These are phyloP conservation scores for Raphanus hybrid DNA, from an alignment of 441 rosid genomes.

Conservation along the genomic window DNA sequence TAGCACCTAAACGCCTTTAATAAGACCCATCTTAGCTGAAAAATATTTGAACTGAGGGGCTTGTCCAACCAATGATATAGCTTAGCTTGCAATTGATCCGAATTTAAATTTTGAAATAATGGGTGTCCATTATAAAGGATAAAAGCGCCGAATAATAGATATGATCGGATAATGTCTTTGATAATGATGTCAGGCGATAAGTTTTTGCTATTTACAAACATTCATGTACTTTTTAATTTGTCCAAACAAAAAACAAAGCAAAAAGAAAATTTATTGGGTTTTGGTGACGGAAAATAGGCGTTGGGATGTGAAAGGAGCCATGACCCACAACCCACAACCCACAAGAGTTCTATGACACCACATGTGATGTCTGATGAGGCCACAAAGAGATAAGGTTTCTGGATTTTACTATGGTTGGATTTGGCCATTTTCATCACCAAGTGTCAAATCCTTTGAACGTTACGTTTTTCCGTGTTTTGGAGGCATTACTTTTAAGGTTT, in stretches of 20 bases:
- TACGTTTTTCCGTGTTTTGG: neutral
- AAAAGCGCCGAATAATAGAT: neutral
- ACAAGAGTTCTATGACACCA: constrained; percentile 22
- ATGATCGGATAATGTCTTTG: constrained; percentile 29
- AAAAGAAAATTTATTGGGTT: constrained; percentile 1
- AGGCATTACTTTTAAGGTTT: constrained; percentile 14
- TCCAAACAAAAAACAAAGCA: constrained; percentile 1
- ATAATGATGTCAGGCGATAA: constrained; percentile 5
- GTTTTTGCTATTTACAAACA: constrained; percentile 8
- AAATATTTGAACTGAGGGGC: too few species aligned
- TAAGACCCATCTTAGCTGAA: too few species aligned
- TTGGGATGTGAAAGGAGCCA: constrained; percentile 26
- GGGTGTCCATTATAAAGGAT: neutral
- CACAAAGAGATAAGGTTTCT: constrained; percentile 34
- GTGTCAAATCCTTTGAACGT: constrained; percentile 19
- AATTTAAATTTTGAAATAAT: neutral
- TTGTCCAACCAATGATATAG: too few species aligned
- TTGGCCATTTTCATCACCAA: constrained; percentile 20
- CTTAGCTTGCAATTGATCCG: neutral
- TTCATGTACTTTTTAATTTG: constrained; percentile 25
- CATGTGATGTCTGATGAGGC: constrained; percentile 32
- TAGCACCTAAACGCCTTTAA: too few species aligned
- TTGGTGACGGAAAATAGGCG: constrained; percentile 25
- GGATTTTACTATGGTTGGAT: neutral
- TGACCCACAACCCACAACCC: constrained; percentile 5